Conservation (phyloP, 2,329 filamentous ascomycete genomes). For the Salinomyces thailandicus region DNA sequence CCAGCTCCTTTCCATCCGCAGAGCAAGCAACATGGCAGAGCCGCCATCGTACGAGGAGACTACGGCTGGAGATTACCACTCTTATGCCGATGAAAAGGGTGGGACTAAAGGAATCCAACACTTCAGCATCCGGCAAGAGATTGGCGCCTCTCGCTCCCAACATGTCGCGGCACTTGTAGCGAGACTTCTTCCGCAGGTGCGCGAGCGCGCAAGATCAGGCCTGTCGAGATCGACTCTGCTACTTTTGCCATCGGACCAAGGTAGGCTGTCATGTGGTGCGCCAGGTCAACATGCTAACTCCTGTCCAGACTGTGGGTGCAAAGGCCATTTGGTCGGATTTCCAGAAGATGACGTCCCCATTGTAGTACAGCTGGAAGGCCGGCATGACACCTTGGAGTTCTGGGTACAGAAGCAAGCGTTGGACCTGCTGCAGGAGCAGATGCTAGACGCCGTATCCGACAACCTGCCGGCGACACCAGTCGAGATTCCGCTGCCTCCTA, state of each 20-base stretch:
- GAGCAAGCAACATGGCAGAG: constrained; percentile 13
- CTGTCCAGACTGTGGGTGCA: constrained; percentile 7
- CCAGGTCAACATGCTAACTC: background rate
- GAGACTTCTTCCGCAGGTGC: constrained; percentile 16
- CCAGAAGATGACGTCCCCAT: constrained; percentile 17
- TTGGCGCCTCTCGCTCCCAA: constrained; percentile 20
- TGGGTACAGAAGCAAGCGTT: constrained; percentile 25
- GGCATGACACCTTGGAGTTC: constrained; percentile 20
- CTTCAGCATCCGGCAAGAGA: constrained; percentile 22
- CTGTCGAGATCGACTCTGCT: constrained; percentile 20
- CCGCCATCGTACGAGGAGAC: constrained; percentile 25
- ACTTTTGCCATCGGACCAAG: constrained; percentile 25
- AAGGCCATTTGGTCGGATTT: constrained; percentile 19
- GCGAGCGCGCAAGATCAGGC: constrained; percentile 18
- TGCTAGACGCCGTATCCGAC: constrained; percentile 12
- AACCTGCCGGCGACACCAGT: constrained; percentile 1
- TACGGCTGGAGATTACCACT: constrained; percentile 3
- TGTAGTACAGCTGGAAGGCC: constrained; percentile 20
- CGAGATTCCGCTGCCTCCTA: constrained; percentile 6
- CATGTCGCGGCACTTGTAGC: constrained; percentile 23
- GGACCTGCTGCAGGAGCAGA: constrained; percentile 15
- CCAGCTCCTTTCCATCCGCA: too few relatives aligned
- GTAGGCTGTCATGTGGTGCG: too few relatives aligned
- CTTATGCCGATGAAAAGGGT: constrained; percentile 4
- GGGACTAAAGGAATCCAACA: constrained; percentile 12